Conservation (phyloP, 768 basidiomycete genomes). For the Tricholoma saponaceum region DNA sequence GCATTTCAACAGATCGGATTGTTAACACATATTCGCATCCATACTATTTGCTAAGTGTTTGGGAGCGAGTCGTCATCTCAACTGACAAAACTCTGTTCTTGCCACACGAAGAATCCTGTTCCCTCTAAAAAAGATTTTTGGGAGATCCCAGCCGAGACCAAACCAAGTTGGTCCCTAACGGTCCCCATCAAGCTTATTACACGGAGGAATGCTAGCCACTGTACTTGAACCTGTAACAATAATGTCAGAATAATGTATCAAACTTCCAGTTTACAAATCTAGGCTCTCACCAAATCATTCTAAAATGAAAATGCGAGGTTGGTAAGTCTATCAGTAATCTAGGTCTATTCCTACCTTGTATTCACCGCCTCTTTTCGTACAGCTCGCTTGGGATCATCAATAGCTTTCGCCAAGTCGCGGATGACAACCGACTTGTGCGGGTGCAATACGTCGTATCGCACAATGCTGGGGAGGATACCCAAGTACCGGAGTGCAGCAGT, state of each 20-base stretch:
- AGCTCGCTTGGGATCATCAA: constrained; percentile 86
- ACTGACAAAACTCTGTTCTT: no score
- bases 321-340: not conserved
- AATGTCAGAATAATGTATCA: not conserved
- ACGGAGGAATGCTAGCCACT: not conserved
- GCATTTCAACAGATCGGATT: not conserved
- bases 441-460: constrained; percentile 83
- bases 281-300: constrained; percentile 43
- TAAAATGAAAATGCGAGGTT: constrained; percentile 15
- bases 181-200: no score
- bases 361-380: constrained; percentile 91
- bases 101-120: no score
- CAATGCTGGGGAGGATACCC: constrained; percentile 63
- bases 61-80: no score
- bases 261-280: not conserved
- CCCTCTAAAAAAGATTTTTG: no score
- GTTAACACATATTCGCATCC: no score
- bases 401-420: constrained; percentile 62
- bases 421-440: constrained; percentile 72
- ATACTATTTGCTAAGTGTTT: no score
- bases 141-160: no score
- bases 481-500: constrained; percentile 73
- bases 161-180: no score
- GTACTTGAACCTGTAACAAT: not conserved
- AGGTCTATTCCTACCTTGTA: constrained; percentile 40